Evolutionary conservation across 495 filamentous ascomycete species (phyloP).

Genomic region (Annulohypoxylon stygium): DNA sequence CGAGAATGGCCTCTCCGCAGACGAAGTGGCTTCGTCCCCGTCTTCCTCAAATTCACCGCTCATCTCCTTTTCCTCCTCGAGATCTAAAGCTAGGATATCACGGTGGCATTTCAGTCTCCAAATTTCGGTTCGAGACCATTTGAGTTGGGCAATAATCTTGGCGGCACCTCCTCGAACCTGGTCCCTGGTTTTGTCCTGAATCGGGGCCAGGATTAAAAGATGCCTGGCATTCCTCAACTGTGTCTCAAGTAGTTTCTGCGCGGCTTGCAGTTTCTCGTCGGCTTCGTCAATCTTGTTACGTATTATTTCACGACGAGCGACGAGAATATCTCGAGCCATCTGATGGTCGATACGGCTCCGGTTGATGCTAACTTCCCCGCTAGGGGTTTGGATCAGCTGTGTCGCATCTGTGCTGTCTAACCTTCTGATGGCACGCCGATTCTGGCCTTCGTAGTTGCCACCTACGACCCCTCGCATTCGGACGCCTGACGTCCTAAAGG

Average conservation of each 20-base stretch:
- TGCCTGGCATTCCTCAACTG: slow-evolving; percentile 93
- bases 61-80: slow-evolving; percentile 77
- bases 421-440: slow-evolving; percentile 77
- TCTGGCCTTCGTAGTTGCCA: slow-evolving; percentile 85
- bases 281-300: slow-evolving; percentile 83
- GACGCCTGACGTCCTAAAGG: slow-evolving; percentile 92
- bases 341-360: slow-evolving; percentile 80
- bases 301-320: slow-evolving; percentile 85
- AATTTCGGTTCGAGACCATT: slow-evolving; percentile 93
- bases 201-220: slow-evolving; percentile 87
- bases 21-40: slow-evolving; percentile 25
- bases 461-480: slow-evolving; percentile 89
- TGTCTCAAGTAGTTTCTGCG: slow-evolving; percentile 81
- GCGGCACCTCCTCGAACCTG: slow-evolving; percentile 86
- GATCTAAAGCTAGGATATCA: slow-evolving; percentile 85
- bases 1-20: slow-evolving; percentile 39
- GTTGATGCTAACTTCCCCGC: slow-evolving; percentile 75
- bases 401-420: slow-evolving; percentile 66
- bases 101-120: slow-evolving; percentile 93
- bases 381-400: slow-evolving; percentile 74
- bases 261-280: slow-evolving; percentile 80
- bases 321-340: slow-evolving; percentile 84
- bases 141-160: slow-evolving; percentile 86
- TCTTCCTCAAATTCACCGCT: slow-evolving; percentile 53
- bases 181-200: slow-evolving; percentile 87